A percentile compares a stretch with the other conserved stretches of the same genome.
phyloP scores from a whole-genome alignment of 2,329 filamentous ascomycete species.

The Magnaporthiopsis rhizophila region DNA sequence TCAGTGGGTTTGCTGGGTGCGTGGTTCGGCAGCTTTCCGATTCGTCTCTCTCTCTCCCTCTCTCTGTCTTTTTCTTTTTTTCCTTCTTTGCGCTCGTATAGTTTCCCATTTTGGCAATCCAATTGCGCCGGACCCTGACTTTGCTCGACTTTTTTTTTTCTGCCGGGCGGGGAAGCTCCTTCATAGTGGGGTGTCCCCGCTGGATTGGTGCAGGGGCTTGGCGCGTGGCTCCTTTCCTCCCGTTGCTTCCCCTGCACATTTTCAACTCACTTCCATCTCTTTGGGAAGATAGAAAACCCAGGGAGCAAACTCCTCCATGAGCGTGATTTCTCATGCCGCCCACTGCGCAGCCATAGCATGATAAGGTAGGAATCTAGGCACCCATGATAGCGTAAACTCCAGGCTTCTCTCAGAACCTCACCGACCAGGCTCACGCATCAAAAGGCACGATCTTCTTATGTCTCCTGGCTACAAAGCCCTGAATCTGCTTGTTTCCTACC shows the following conservation, averaged over 20 bases:
- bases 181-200: background rate
- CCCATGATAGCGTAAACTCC: too few relatives aligned
- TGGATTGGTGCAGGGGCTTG: background rate
- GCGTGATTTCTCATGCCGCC: background rate
- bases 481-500: background rate
- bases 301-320: background rate
- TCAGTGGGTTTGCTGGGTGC: background rate
- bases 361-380: too few relatives aligned
- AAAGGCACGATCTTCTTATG: too few relatives aligned
- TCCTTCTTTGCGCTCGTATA: background rate
- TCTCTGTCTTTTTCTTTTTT: background rate
- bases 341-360: background rate
- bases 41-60: background rate
- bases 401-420: too few relatives aligned
- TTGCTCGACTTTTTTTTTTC: constrained; percentile 5
- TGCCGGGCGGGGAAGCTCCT: constrained; percentile 1
- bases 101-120: background rate
- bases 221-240: background rate
- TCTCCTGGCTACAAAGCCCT: too few relatives aligned
- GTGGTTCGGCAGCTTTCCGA: background rate
- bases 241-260: background rate
- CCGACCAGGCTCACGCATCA: too few relatives aligned
- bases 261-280: background rate
- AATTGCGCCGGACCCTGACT: background rate
- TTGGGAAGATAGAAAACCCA: background rate